Evolutionary conservation across 345 rosid species (phyloP), one percentile per base, ranked within the genome.

Genomic region (Psidium guajava): DNA sequence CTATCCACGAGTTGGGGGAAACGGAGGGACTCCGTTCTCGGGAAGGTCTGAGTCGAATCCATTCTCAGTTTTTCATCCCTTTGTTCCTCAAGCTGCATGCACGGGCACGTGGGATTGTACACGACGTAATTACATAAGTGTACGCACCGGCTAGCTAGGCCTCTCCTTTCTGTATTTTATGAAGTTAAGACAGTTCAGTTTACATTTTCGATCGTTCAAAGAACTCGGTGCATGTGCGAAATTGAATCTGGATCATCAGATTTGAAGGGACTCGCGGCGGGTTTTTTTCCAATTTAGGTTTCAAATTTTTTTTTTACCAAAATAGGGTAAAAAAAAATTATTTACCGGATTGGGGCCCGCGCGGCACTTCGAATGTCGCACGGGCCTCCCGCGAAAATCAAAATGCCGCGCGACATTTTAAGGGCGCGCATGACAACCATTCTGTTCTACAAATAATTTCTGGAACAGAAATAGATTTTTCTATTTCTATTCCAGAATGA

Each of bases 1-100:
- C 84, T 3, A 14, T 85, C 20, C 87, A 82, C 73, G 59, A 58
- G 84, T 85, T 85, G 84, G 87, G 87, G 87, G 32, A 82, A 82
- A 54, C 64, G 58, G 55, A 49, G 87, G 82, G 61, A 86, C 55
- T 27, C 58, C 14, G 51, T 11, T 0, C 56, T 75, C 25, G 55
- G 83, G 56, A 80, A 85, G 83, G 85, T 59, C 84, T 82, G 77
- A 69, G 47, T 21, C 47, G 77, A 69, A 36, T 11, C 77, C 77
- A 8, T 18, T 4, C 6, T 36, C 47, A 11, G 8, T 49, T 51
- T 9, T 59, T 28, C 56, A 20, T 18, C 58, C 15, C 54, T 5
- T 5, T 6, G 21, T 12, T 82, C 16, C 54, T 28, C 28, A 5
- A 54, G 50, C 40, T 22, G n/a, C 84, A 56, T 83, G 61, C 25